Evolutionary conservation across 148 eudicot species (phyloP), one percentile per base, ranked within the genome.

Genomic region (Rhododendron molle): DNA sequence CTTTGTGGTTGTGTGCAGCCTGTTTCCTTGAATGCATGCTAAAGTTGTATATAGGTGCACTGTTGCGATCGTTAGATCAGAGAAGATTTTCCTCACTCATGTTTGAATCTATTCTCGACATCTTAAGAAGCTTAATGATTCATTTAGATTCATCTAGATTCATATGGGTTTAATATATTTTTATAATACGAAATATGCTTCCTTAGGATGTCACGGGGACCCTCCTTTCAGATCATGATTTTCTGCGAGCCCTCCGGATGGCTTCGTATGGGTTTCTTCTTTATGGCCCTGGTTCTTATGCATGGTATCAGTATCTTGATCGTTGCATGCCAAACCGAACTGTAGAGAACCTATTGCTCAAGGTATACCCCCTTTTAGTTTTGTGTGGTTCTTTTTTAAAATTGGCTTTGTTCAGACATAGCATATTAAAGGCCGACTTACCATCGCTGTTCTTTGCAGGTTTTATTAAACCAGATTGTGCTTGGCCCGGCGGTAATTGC

Each of bases 271-370:
- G 98, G 44, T 96, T 96, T 85, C 90, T 94, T 21, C 82, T 95
- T 3, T 96, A 96, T 86, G 99, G 99, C 52, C 99, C 98, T 86
- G 98, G 96, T 85, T 94, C 98, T 87, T 96, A 92, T 91, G 90
- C 88, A 34, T 96, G 99, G 99, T 96, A 96, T 90, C 95, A 93
- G 86, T 93, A 78, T 84, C 92, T 96, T 83, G 99, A 96, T 69
- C 93, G 67, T 71, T 85, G 90, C 88, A 88, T 96, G 88, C 99
- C 97, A 32, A 91, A 92, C 90, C 96, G 92, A 90, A 95, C 92
- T 4, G 94, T 90, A 28, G 69, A 88, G 52, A 96, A 95, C 85
- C 65, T 96, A 62, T 30, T 94, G 85, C 50, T 89, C 81, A 96
- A 96, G 99, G 99, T 95, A 89, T 58, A 76, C 28, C 77, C 14